Evolutionary conservation across 108 stramenopile species (phyloP).

Genomic region (Fragilariopsis cylindrus): DNA sequence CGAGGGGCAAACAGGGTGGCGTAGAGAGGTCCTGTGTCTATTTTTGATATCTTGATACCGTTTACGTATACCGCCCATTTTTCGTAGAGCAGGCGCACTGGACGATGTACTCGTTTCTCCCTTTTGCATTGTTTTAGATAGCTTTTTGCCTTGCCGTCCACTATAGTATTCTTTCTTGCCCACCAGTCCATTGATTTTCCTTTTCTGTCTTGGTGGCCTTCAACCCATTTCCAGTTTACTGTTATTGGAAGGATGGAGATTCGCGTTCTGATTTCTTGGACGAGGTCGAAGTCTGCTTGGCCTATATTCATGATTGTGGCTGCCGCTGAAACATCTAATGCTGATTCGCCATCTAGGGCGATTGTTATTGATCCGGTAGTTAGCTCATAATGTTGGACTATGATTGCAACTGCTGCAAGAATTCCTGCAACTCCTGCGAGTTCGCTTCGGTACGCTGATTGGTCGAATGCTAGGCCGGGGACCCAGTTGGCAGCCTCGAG

Average conservation of each 20-base stretch:
- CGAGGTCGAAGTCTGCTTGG: neutral
- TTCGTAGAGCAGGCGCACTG: too few species aligned
- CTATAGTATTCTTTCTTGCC: neutral
- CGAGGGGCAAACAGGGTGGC: too few species aligned
- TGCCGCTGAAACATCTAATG: neutral
- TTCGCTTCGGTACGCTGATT: conserved; percentile 8
- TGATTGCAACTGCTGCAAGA: neutral
- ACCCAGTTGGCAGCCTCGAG: too few species aligned
- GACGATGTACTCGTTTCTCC: too few species aligned
- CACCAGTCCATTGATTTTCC: conserved; percentile 12
- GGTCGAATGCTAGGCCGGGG: neutral
- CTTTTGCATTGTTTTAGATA: neutral
- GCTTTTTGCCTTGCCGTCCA: neutral
- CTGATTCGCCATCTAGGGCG: conserved; percentile 10
- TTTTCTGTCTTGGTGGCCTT: conserved; percentile 11
- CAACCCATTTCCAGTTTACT: conserved; percentile 5
- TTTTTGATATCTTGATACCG: too few species aligned
- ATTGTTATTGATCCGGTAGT: conserved; percentile 2
- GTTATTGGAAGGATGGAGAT: neutral
- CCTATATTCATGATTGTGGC: neutral
- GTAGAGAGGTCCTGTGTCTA: too few species aligned
- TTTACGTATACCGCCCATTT: too few species aligned
- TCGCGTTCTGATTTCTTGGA: neutral
- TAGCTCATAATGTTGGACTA: neutral
- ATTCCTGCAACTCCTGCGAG: neutral